Conservation (phyloP, 2,329 filamentous ascomycete genomes). For the Drechslerella coelobrocha region DNA sequence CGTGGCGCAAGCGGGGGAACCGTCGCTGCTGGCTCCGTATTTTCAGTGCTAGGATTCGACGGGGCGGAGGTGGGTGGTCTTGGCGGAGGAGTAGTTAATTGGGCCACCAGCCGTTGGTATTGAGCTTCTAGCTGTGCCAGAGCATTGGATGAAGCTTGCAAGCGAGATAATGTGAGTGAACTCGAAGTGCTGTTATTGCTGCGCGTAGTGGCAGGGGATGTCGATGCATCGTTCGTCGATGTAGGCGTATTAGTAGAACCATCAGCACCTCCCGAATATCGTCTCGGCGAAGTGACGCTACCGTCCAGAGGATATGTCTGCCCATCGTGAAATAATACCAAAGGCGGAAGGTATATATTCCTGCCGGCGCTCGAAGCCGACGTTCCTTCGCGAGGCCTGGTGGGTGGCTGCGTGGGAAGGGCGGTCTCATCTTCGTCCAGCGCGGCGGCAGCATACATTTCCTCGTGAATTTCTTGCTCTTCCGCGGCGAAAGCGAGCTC, state of each 20-base stretch:
- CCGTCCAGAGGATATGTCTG: conserved; percentile 26
- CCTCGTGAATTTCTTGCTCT: conserved; percentile 45
- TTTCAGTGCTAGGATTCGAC: conserved; percentile 9
- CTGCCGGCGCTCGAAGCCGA: conserved; percentile 36
- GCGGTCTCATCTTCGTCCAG: conserved; percentile 47
- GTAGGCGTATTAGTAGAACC: conserved; percentile 10
- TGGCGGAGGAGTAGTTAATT: conserved; percentile 42
- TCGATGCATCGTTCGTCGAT: conserved; percentile 22
- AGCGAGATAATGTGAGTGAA: conserved; percentile 39
- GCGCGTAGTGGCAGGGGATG: conserved; percentile 21
- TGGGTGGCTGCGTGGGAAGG: conserved; percentile 38
- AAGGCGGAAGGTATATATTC: conserved; percentile 41
- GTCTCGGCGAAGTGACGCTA: conserved; percentile 24
- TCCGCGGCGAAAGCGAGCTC: conserved; percentile 44
- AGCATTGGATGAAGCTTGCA: conserved; percentile 45
- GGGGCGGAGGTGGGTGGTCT: conserved; percentile 40
- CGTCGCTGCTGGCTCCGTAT: conserved; percentile 20
- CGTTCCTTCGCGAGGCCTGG: conserved; percentile 44
- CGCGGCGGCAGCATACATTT: conserved; percentile 48
- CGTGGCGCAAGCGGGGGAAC: conserved; percentile 31
- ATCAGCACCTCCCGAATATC: conserved; percentile 18
- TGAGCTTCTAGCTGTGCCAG: conserved; percentile 46
- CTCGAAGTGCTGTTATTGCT: conserved; percentile 39
- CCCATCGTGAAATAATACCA: conserved; percentile 39
- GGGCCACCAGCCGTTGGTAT: conserved; percentile 47